Conservation (phyloP, 768 basidiomycete genomes). For the Lepiota venenata region DNA sequence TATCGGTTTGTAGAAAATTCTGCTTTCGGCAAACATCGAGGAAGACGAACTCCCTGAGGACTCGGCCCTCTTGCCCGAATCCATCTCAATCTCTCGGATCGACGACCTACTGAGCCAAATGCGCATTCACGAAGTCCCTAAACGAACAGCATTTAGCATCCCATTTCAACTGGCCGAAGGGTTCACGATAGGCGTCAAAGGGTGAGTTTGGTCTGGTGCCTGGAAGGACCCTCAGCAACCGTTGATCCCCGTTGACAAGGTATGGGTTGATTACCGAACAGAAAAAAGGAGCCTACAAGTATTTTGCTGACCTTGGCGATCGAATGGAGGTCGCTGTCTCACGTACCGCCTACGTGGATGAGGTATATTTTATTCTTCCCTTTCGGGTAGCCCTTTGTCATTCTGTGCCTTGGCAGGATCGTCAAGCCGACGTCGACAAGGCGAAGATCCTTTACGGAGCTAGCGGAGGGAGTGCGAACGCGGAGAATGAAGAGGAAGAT, state of each 20-base stretch:
- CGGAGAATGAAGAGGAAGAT: slow-evolving; percentile 40
- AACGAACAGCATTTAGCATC: slow-evolving; percentile 78
- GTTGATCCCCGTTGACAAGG: slow-evolving; percentile 33
- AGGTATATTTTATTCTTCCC: slow-evolving; percentile 39
- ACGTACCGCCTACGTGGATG: slow-evolving; percentile 74
- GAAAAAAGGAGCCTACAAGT: slow-evolving; percentile 77
- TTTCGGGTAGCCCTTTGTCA: background rate
- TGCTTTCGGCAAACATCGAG: slow-evolving; percentile 49
- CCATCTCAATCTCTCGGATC: slow-evolving; percentile 73
- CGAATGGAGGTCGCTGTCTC: slow-evolving; percentile 71
- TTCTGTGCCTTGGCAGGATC: slow-evolving; percentile 27
- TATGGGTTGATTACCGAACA: slow-evolving; percentile 90
- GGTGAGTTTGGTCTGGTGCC: slow-evolving; percentile 38
- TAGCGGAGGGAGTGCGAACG: slow-evolving; percentile 29
- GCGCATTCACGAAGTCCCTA: slow-evolving; percentile 79
- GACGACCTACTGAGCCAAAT: slow-evolving; percentile 77
- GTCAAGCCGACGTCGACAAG: slow-evolving; percentile 43
- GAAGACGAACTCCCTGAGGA: slow-evolving; percentile 45
- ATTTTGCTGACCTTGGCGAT: slow-evolving; percentile 78
- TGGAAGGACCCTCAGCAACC: background rate
- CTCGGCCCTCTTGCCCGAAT: slow-evolving; percentile 53
- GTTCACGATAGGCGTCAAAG: slow-evolving; percentile 78
- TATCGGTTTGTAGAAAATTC: slow-evolving; percentile 46
- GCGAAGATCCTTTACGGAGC: slow-evolving; percentile 44
- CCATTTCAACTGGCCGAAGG: slow-evolving; percentile 77